Evolutionary conservation across 306 rosid genomes (phyloP).

Genomic region (Benincasa hispida): DNA sequence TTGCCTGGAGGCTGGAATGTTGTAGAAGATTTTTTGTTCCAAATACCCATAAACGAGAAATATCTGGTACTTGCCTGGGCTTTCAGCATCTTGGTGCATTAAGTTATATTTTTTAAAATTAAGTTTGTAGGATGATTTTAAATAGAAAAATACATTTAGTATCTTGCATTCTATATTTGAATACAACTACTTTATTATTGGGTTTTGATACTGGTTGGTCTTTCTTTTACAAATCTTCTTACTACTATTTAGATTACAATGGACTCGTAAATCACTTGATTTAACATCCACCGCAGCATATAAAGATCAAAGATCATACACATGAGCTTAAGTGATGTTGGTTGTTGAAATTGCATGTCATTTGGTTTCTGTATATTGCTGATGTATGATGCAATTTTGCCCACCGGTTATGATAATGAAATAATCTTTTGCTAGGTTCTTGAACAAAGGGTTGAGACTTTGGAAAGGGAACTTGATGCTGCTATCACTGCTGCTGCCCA

Average conservation of each 20-base stretch:
- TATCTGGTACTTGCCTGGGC: background rate
- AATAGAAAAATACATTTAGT: background rate
- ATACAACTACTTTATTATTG: background rate
- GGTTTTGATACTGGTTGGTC: background rate
- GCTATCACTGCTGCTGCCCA: conserved; percentile 82
- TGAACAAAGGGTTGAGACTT: conserved; percentile 68
- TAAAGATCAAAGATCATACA: background rate
- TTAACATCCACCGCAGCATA: background rate
- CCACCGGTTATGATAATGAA: background rate
- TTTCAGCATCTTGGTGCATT: background rate
- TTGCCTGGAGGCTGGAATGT: background rate
- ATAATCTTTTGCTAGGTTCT: conserved; percentile 31
- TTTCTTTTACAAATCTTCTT: background rate
- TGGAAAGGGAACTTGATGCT: conserved; percentile 88
- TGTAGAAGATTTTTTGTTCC: background rate
- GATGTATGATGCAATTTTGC: background rate
- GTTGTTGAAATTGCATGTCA: background rate
- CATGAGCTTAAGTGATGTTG: background rate
- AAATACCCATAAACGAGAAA: background rate
- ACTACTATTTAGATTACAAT: background rate
- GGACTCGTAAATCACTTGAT: background rate
- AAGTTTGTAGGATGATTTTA: background rate
- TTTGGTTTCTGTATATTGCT: background rate
- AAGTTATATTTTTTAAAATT: background rate
- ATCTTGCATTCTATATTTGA: background rate